Percentiles rank a stretch among this genome's conserved stretches.
These are phyloP conservation scores for Xerocomus nothofagi DNA, from an alignment of 1,284 basidiomycete genomes.

Conservation along the genomic window DNA sequence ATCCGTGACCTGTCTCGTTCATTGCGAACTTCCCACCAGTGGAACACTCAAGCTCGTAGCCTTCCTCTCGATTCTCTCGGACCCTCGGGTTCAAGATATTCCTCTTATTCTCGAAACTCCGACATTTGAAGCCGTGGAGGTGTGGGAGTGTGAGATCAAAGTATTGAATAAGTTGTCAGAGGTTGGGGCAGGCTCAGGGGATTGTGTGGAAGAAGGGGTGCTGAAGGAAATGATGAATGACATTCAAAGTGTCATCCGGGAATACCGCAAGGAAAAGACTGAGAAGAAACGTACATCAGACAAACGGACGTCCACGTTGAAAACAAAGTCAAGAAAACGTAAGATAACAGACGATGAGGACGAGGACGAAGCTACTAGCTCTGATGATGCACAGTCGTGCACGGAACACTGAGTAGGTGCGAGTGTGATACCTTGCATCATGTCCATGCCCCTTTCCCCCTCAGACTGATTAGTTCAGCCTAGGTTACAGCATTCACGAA, in stretches of 20 bases:
- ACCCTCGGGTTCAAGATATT: slow-evolving; percentile 66
- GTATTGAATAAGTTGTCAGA: slow-evolving; percentile 52
- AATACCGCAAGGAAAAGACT: slow-evolving; percentile 13
- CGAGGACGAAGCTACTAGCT: slow-evolving; percentile 8
- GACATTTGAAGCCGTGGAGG: slow-evolving; percentile 54
- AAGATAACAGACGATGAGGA: slow-evolving; percentile 5
- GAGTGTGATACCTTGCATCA: not conserved
- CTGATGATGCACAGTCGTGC: slow-evolving; percentile 12
- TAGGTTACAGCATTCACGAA: not conserved
- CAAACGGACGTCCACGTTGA: not conserved
- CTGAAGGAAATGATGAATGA: slow-evolving; percentile 15
- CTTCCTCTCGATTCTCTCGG: slow-evolving; percentile 70
- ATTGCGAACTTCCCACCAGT: slow-evolving; percentile 34
- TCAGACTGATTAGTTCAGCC: not conserved
- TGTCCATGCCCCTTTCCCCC: not conserved
- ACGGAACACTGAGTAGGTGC: slow-evolving; percentile 1
- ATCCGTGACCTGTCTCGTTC: not conserved
- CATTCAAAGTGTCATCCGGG: slow-evolving; percentile 16
- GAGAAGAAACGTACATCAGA: slow-evolving; percentile 2
- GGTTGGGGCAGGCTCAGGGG: not conserved
- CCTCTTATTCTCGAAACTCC: slow-evolving; percentile 86
- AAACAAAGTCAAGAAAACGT: slow-evolving; percentile 7
- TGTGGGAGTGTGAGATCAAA: slow-evolving; percentile 75
- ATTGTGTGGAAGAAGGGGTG: not conserved
- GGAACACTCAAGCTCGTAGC: slow-evolving; percentile 66